Conservation (phyloP, 345 rosid species). For the Turnera subulata region DNA sequence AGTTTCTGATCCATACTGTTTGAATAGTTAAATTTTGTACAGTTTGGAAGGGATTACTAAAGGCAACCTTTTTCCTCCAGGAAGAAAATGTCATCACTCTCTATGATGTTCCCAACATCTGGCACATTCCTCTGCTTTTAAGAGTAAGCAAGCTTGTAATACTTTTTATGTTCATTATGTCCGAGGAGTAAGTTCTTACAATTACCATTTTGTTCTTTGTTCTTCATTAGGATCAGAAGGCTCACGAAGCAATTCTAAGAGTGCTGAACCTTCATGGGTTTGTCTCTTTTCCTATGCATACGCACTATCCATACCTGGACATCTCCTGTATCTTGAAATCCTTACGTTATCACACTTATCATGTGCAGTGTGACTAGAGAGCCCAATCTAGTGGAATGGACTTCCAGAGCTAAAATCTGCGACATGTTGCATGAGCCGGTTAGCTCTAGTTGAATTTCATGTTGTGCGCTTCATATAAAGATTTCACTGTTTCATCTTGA, state of each 20-base stretch:
- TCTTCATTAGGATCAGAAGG: constrained; percentile 78
- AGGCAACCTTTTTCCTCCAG: constrained; percentile 40
- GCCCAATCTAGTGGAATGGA: constrained; percentile 76
- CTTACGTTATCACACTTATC: not conserved
- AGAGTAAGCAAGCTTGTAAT: constrained; percentile 44
- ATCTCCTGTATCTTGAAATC: not conserved
- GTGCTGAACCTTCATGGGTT: constrained; percentile 73
- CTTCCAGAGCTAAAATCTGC: constrained; percentile 53
- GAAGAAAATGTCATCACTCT: constrained; percentile 71
- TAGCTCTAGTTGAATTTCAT: constrained; percentile 24
- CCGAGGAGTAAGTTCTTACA: constrained; percentile 4
- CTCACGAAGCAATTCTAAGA: constrained; percentile 79
- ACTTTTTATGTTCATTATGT: not conserved
- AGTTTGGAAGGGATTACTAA: not conserved
- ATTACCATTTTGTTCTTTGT: not conserved
- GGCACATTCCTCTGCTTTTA: constrained; percentile 91
- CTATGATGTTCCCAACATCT: constrained; percentile 90
- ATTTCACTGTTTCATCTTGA: constrained; percentile 1
- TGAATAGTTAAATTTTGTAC: too few relatives aligned
- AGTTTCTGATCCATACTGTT: too few relatives aligned
- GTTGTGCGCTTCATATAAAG: not conserved
- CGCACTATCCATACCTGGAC: not conserved
- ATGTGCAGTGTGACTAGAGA: constrained; percentile 53
- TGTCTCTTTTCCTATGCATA: constrained; percentile 14
- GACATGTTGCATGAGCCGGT: constrained; percentile 72